Conservation (phyloP, 1,139 yeast genomes). For the Spathaspora jeffriesii region DNA sequence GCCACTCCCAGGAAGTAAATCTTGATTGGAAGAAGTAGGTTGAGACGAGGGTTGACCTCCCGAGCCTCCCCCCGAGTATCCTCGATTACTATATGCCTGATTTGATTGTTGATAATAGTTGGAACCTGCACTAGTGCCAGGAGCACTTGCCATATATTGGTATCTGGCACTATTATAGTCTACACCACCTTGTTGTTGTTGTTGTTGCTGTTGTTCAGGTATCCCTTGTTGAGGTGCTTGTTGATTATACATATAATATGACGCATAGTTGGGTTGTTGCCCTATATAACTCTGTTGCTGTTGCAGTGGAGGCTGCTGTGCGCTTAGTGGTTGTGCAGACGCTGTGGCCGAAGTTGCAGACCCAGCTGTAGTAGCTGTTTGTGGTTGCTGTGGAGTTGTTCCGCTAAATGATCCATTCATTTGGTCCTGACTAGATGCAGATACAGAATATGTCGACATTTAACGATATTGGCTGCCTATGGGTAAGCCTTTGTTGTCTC, state of each 20-base stretch:
- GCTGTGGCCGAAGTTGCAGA: conserved; percentile 4
- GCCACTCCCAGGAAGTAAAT: conserved; percentile 2
- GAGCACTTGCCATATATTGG: conserved; percentile 6
- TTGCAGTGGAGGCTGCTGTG: conserved; percentile 9
- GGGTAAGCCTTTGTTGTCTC: neutral
- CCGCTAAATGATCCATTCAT: conserved; percentile 14
- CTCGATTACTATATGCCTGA: conserved; percentile 5
- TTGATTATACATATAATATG: conserved; percentile 24
- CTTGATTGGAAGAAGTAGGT: neutral
- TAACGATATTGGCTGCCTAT: neutral
- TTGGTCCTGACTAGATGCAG: conserved; percentile 9
- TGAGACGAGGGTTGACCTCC: neutral
- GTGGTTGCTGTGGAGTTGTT: conserved; percentile 9
- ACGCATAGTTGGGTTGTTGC: conserved; percentile 18
- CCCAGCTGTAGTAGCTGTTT: conserved; percentile 11
- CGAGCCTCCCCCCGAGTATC: conserved; percentile 3
- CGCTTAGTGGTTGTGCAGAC: conserved; percentile 1
- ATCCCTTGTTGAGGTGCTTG: conserved; percentile 11
- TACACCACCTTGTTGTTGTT: conserved; percentile 11
- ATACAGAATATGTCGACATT: conserved; percentile 14
- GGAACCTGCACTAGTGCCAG: conserved; percentile 9
- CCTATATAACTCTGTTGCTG: conserved; percentile 9
- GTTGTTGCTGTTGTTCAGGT: conserved; percentile 12
- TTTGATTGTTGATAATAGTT: conserved; percentile 5
- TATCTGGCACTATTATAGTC: conserved; percentile 9